Evolutionary conservation across 176 grass and related monocot genomes (phyloP), one percentile per base, ranked within the genome.

Genomic region (Zea luxurians): DNA sequence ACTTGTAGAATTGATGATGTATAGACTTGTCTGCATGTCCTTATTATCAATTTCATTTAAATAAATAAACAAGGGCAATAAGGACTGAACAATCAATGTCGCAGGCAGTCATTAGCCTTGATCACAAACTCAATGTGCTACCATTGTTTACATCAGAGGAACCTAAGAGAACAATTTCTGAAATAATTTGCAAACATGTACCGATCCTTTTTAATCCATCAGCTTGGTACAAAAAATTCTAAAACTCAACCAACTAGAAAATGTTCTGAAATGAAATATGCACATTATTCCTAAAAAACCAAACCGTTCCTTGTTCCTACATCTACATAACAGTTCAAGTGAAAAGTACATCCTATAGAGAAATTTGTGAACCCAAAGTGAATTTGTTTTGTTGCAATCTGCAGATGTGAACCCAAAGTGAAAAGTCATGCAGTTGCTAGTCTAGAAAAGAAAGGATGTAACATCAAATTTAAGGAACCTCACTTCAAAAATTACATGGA

Each of bases 401-500:
- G 27, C 27, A 27, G 27, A 27, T 0, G 9, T 60, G 58, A 27
- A 27, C 27, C 27, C 27, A 27, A 27, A 27, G 27, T 50, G 27
- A 35, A 64, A 69, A 46, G 42, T 6, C 60, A 62, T 81, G 45
- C 13, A 53, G 21, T 40, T 21, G 47, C 9, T 27, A 72, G 37
- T 72, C 13, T 21, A 16, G 0, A 1, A 49, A 64, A 65, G 37
- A 15, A 41, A 41, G 8, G 27, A 27, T 27, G 27, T 27, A 27
- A 27, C 27, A 27, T 27, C 27, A 27, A 27, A 27, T 27, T 27
- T 48, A 36, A 50, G 10, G 7, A 67, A 49, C 2, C 12, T 6
- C 17, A 48, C 5, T 78, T 79, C 2, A 41, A 13, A 52, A 61
- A 78, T 44, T 48, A 21, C 4, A 73, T 66, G 10, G 52, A 75